phyloP scores from a whole-genome alignment of 768 basidiomycete genomes.

The Kwoniella newhampshirensis region DNA sequence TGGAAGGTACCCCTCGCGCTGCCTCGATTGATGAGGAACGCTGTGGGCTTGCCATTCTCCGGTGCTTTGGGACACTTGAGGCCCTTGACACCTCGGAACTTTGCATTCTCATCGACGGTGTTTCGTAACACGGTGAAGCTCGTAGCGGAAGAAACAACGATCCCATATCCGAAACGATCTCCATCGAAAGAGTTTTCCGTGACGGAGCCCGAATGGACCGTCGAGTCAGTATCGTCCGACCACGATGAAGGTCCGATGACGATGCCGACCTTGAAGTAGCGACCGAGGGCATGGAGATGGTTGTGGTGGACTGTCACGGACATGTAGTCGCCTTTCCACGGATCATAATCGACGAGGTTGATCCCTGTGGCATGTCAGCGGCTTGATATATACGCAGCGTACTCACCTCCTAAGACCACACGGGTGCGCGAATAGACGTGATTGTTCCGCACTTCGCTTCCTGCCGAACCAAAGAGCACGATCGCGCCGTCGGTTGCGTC shows the following conservation, averaged over 20 bases:
- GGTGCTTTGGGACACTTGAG: constrained; percentile 50
- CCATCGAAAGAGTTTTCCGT: constrained; percentile 51
- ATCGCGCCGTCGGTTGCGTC: constrained; percentile 54
- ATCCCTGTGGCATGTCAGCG: constrained; percentile 38
- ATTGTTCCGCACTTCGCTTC: constrained; percentile 48
- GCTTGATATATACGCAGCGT: neutral
- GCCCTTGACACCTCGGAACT: constrained; percentile 46
- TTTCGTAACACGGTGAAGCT: constrained; percentile 51
- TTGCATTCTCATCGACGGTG: constrained; percentile 35
- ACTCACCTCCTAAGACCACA: constrained; percentile 50
- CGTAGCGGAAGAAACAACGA: constrained; percentile 50
- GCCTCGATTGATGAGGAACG: constrained; percentile 51
- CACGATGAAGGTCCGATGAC: constrained; percentile 53
- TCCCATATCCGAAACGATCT: constrained; percentile 50
- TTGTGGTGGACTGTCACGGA: constrained; percentile 48
- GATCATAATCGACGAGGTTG: constrained; percentile 53
- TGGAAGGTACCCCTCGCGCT: constrained; percentile 51
- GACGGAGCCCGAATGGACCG: constrained; percentile 47
- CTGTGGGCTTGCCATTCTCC: constrained; percentile 47
- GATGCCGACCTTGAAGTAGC: constrained; percentile 52
- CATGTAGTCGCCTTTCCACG: constrained; percentile 54
- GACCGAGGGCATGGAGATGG: constrained; percentile 45
- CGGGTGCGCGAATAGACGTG: constrained; percentile 47
- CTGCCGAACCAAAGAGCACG: constrained; percentile 52
- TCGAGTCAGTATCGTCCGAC: constrained; percentile 53